A percentile compares a stretch with the other conserved stretches of the same genome.
Evolutionary conservation across 208 protist species (phyloP).

Genomic region (Naegleria fowleri): DNA sequence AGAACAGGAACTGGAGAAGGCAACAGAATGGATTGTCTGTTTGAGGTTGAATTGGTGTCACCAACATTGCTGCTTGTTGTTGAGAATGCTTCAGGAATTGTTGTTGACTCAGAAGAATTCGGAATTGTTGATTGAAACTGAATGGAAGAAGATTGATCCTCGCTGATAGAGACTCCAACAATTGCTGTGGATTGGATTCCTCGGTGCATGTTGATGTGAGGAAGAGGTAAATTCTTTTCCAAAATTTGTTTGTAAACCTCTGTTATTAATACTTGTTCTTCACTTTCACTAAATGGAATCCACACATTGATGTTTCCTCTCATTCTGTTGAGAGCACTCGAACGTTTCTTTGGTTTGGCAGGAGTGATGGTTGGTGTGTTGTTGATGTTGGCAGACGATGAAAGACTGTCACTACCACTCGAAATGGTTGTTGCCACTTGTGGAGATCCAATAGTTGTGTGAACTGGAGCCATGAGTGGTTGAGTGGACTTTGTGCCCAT

Average conservation of each 20-base stretch:
- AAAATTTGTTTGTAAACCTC: not conserved
- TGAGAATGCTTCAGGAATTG: no score
- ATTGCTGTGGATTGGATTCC: no score
- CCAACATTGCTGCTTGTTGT: no score
- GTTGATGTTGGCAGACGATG: no score
- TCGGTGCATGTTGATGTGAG: no score
- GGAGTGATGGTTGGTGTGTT: not conserved
- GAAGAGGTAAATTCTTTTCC: not conserved
- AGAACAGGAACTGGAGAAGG: not conserved
- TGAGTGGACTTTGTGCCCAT: not conserved
- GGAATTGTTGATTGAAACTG: no score
- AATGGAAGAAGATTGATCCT: no score
- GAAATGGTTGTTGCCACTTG: not conserved
- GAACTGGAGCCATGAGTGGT: not conserved
- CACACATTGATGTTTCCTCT: conserved; percentile 7
- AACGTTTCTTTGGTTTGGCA: not conserved
- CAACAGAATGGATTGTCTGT: no score
- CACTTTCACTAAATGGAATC: conserved; percentile 8
- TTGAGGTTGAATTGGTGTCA: no score
- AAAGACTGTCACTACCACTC: no score
- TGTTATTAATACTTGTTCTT: not conserved
- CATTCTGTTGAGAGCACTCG: not conserved
- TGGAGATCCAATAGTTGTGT: not conserved
- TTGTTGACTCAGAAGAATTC: no score
- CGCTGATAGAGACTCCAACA: no score